Evolutionary conservation across 352 stramenopile species (phyloP).

Genomic region (Pythium brassicae): DNA sequence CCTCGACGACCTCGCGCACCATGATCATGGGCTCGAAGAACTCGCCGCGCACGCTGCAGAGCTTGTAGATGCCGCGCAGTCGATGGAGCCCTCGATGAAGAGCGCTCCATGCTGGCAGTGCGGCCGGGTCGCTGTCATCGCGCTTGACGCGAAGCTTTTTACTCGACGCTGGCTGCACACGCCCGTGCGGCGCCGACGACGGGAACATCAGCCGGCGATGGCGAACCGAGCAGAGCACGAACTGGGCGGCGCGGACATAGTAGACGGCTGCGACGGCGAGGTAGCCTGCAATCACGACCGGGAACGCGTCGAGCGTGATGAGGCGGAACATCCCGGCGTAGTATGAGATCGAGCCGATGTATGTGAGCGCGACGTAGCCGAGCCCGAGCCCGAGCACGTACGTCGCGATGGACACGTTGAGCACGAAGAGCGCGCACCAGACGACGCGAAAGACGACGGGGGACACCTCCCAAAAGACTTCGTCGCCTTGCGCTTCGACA

Average conservation of each 20-base stretch:
- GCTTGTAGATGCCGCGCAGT: background rate
- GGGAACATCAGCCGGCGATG: constrained; percentile 1
- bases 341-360: constrained; percentile 13
- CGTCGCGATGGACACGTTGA: constrained; percentile 3
- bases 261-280: constrained; percentile 1
- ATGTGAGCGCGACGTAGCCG: constrained; percentile 11
- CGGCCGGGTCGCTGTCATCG: too few species aligned
- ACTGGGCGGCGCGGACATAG: background rate
- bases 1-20: constrained; percentile 15
- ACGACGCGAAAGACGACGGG: background rate
- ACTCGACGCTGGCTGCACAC: background rate
- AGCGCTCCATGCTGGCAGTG: background rate
- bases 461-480: constrained; percentile 7
- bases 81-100: background rate
- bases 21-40: constrained; percentile 21
- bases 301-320: constrained; percentile 6
- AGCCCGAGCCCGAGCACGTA: background rate
- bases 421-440: constrained; percentile 4
- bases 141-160: background rate
- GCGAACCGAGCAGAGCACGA: background rate
- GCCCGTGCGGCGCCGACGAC: background rate
- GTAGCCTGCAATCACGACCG: constrained; percentile 11
- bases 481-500: background rate
- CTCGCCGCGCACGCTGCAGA: constrained; percentile 10
- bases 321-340: constrained; percentile 17